Base-by-base conservation (phyloP, 1,284 basidiomycete species). In the Cryptococcus floricola region DNA sequence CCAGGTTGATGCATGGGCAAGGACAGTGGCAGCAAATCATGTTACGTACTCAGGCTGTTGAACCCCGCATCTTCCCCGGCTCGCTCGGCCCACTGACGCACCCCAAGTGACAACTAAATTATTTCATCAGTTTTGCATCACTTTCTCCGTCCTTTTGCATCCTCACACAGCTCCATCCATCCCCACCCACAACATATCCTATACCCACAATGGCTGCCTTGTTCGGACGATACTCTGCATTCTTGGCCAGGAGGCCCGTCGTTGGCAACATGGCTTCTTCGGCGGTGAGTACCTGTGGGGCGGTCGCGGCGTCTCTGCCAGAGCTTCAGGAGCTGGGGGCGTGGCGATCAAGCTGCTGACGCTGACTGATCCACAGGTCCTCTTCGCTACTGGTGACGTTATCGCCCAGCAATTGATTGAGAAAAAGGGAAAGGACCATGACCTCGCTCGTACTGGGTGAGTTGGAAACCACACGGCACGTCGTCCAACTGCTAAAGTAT, bases 321-420 rank as follows among this genome's bases (percentile, higher is more conserved):
- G 25, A 1, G 18, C 31, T 45, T 4, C 14, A 8, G 42, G 3
- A 23, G 23, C 23, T 23, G 9, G 10, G 25, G 18, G 31, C 19
- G 50, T 19, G 14, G 38, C 31, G 4, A 31, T 2, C 5, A 31
- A 18, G 10, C 14, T 13, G 46, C 49, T 55, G 39, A 48, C 43
- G 8, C n/a, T 8, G 16, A 23, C 38, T 10, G 14, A 9, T 14
- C 28, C n/a, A 51, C 53, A 78, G 77, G 70, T 68, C 2, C 63
- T 79, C n/a, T 79, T 79, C 60, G 76, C 75, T 18, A 74, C 78
- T 12, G 80, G 80, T 39, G 80, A 81, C 62, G 60, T 69, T 71
- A 48, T 81, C 39, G 80, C 80, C n/a, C 80, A 81, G 61, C 80
- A 81, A 61, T 62, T 65, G 2, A 73, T 81, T 45, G 80, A 81